phyloP scores from a whole-genome alignment of 2,329 filamentous ascomycete species.

The Fusarium tupiense region DNA sequence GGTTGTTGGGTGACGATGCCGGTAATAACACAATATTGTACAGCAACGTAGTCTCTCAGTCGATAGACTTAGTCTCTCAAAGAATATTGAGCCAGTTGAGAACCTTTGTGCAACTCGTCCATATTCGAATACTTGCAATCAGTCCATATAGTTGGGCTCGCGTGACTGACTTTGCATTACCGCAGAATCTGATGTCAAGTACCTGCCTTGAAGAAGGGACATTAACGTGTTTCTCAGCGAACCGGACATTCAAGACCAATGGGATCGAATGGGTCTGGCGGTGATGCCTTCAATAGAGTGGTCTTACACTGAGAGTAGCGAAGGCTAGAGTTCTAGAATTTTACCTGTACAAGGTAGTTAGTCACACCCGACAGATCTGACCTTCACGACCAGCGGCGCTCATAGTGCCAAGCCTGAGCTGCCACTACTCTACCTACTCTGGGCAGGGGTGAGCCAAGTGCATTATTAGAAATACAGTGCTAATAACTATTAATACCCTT shows the following conservation, averaged over 20 bases:
- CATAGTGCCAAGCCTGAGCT: neutral
- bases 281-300: conserved; percentile 27
- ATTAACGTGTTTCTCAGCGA: neutral
- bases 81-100: neutral
- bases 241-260: neutral
- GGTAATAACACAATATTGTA: conserved; percentile 21
- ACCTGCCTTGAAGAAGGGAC: neutral
- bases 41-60: neutral
- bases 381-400: neutral
- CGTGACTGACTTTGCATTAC: neutral
- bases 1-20: neutral
- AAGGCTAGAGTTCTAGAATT: conserved; percentile 10
- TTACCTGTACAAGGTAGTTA: neutral
- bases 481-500: neutral
- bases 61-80: neutral
- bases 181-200: neutral
- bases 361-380: neutral
- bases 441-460: neutral
- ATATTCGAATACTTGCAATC: conserved; percentile 9
- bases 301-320: conserved; percentile 12
- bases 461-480: neutral
- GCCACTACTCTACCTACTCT: neutral
- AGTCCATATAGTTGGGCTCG: neutral
- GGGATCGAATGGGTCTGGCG: neutral
- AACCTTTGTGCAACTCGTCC: conserved; percentile 2